Evolutionary conservation across 768 basidiomycete genomes (phyloP), one percentile per base, ranked within the genome.

Genomic region (Pleurotus platypus): DNA sequence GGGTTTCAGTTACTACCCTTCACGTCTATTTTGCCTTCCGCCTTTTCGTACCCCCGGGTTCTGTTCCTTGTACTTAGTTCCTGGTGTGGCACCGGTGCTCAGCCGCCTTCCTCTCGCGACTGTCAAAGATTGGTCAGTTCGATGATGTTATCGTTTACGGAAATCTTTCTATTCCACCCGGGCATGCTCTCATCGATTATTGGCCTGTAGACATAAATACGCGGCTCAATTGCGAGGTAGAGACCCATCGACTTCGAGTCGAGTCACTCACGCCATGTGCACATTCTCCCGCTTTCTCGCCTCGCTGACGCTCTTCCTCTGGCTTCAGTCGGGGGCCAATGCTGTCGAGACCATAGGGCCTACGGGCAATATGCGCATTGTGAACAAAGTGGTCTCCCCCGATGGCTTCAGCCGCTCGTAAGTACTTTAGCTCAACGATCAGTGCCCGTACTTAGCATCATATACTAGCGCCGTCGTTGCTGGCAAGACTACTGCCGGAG

Each of bases 401-500:
- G 59, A 60, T 53, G 59, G 59, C 16, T 57, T 57, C 49, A 42
- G 15, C 35, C 55, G 59, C 4, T 57, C 59, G 59, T 60, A 47
- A 30, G 56, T 57, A 16, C 12, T 2, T 16, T 30, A 3, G 12
- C 6, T 11, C 12, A 16, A 43, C 16, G 7, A 13, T 39, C 2
- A 0, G 18, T 24, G 20, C 27, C 8, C 50, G 18, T 9, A 42
- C n/a, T 35, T 9, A 35, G 8, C 30, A 9, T 11, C 15, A 7
- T 15, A 9, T 15, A 1, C 35, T 37, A 53, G 50, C 11, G 40
- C 54, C 26, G 39, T 55, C 16, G 38, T 55, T 12, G 2, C 54
- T 20, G 39, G 54, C 13, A 72, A 69, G 7, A 16, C 53, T 8
- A 61, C 67, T 45, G n/a, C 42, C 15, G 6, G n/a, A n/a, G n/a